Evolutionary conservation across 257 asterid species (phyloP), one percentile per base, ranked within the genome.

Genomic region (Ophiorrhiza pumila): DNA sequence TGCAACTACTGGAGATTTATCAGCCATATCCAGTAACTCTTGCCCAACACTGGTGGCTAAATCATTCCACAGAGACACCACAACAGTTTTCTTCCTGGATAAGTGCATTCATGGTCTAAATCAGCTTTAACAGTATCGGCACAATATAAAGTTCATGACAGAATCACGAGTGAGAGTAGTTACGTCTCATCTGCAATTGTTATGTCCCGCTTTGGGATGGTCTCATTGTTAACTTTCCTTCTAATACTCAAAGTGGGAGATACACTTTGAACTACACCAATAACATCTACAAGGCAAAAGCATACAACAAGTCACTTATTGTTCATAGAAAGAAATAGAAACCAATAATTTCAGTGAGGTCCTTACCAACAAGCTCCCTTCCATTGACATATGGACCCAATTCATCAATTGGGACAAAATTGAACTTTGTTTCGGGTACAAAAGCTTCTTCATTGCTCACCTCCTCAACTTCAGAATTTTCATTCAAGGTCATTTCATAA

Each of bases 141-240:
- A 71, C 74, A 31, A n/a, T 7, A 43, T 41, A 34, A 23, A 52
- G 5, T 69, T 41, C 15, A 17, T 18, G 11, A 18, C 11, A 61
- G 58, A 25, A 55, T 37, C 35, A 23, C 31, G 63, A 32, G 7
- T 34, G 10, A 4, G 29, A 37, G 9, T 93, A n/a, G n/a, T 18
- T 89, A 92, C 97, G 98, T 83, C 76, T 83, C 89, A 85, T 95
- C 98, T 55, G 99, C 98, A 50, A 95, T 87, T 18, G 92, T 91
- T 74, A 95, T 89, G 53, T 95, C 99, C 52, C 97, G 98, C 82
- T 95, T 95, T 18, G 97, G 92, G 50, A 90, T 29, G 14, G 80
- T 79, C 78, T 92, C 97, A n/a, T 89, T 85, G 82, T 95, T 82
- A 74, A 70, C 86, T 71, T 92, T 95, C 87, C 99, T 89, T 77